Base-by-base conservation (phyloP, 306 rosid species). In the Trifolium pratense region DNA sequence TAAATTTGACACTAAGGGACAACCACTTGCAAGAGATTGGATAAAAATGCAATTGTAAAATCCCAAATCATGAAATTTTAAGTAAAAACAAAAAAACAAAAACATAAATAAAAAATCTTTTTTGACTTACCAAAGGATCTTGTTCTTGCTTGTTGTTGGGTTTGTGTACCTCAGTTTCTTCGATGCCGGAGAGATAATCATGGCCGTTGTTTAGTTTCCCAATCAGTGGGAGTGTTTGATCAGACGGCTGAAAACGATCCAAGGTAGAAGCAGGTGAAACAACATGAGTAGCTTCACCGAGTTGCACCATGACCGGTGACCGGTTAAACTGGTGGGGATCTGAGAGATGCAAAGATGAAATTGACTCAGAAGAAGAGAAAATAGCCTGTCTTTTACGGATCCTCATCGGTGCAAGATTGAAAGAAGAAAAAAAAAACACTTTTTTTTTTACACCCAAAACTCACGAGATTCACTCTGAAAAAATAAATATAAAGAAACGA, bases 261-360 rank as follows among this genome's bases (percentile, higher is more conserved):
- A 53, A 79, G 43, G 14, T 82, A 3, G 81, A 59, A 39, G 45
- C 43, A 11, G 52, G 9, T 37, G 60, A 9, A 34, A 7, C 32
- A 56, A 21, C 79, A 9, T 75, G 48, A 26, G 18, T 26, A 34
- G 80, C 5, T n/a, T 72, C 3, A 73, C 7, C 34, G 59, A 70
- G 92, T 86, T 90, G 98, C 92, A 87, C 94, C 92, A 87, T 79
- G 80, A 70, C 73, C 84, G 87, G 81, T 3, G 84, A 74, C 70
- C 83, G 86, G 86, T 66, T 81, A 75, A 60, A 67, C 64, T 65
- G 86, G 84, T 74, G 73, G 86, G 91, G 97, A 92, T 92, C 98
- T 87, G 96, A 83, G 51, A 86, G 81, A 75, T 87, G 78, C 23
- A 80, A 45, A 66, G 96, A 81, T 13, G 84, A 75, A 64, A 85